These are phyloP conservation scores for Saccharomycopsis selenospora DNA, from an alignment of 805 yeast species.

Conservation along the genomic window DNA sequence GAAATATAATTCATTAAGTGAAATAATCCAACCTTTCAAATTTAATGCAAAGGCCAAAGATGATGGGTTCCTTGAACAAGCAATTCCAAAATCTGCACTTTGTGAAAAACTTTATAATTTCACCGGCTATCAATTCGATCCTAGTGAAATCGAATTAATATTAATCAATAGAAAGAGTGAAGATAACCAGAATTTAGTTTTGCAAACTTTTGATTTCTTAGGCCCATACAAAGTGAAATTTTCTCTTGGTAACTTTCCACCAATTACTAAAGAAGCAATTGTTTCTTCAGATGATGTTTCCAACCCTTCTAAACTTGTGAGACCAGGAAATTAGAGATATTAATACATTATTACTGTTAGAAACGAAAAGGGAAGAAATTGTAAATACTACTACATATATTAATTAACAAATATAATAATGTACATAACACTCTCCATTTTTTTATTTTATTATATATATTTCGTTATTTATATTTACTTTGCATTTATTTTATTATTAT, in stretches of 20 bases:
- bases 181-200: neutral
- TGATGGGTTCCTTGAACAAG: slow-evolving; percentile 8
- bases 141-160: neutral
- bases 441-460: too few relatives aligned
- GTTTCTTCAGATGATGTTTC: neutral
- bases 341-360: too few relatives aligned
- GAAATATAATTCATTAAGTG: slow-evolving; percentile 10
- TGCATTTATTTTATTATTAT: too few relatives aligned
- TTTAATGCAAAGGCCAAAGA: neutral
- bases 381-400: too few relatives aligned
- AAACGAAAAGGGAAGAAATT: too few relatives aligned
- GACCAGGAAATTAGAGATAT: neutral
- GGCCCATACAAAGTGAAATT: neutral
- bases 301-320: neutral
- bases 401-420: too few relatives aligned
- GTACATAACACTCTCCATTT: too few relatives aligned
- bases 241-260: neutral
- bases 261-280: neutral
- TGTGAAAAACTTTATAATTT: slow-evolving; percentile 3
- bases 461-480: too few relatives aligned
- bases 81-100: slow-evolving; percentile 9
- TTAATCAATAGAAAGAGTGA: neutral
- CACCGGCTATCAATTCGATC: slow-evolving; percentile 9
- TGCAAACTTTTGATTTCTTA: neutral
- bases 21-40: slow-evolving; percentile 5